phyloP scores from a whole-genome alignment of 768 basidiomycete species.

The Suillus alpinus region DNA sequence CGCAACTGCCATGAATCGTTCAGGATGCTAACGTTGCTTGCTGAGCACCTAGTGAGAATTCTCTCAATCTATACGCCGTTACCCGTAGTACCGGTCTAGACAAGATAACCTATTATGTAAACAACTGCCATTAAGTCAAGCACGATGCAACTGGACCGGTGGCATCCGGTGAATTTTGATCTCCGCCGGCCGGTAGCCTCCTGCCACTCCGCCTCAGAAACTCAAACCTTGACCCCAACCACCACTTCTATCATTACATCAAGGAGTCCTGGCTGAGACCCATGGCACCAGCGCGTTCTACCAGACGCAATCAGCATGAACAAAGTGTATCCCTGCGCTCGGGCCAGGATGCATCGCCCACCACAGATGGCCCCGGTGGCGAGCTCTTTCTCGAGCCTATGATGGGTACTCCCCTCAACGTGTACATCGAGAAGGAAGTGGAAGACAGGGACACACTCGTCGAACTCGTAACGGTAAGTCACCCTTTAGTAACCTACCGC shows the following conservation, averaged over 20 bases:
- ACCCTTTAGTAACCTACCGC: conserved; percentile 2
- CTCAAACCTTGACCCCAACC: conserved; percentile 15
- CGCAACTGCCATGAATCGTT: background rate
- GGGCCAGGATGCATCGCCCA: conserved; percentile 34
- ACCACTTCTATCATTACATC: conserved; percentile 21
- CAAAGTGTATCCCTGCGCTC: conserved; percentile 27
- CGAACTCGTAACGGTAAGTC: conserved; percentile 64
- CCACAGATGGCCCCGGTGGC: conserved; percentile 20
- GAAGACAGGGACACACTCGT: conserved; percentile 62
- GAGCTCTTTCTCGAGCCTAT: conserved; percentile 79
- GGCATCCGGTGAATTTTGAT: conserved; percentile 2
- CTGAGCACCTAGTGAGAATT: background rate
- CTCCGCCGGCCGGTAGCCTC: conserved; percentile 9
- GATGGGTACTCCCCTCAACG: conserved; percentile 69
- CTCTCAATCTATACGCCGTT: background rate
- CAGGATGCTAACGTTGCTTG: background rate
- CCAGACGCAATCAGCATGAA: conserved; percentile 47
- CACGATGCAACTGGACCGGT: background rate
- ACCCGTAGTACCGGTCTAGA: background rate
- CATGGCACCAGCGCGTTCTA: conserved; percentile 79
- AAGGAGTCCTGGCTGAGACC: conserved; percentile 46
- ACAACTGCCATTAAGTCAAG: background rate
- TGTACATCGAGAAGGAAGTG: conserved; percentile 83
- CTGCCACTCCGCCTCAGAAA: conserved; percentile 14
- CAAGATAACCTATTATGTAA: background rate